Base-by-base conservation (phyloP, 2,329 filamentous ascomycete species). In the Neocucurbitaria cava region DNA sequence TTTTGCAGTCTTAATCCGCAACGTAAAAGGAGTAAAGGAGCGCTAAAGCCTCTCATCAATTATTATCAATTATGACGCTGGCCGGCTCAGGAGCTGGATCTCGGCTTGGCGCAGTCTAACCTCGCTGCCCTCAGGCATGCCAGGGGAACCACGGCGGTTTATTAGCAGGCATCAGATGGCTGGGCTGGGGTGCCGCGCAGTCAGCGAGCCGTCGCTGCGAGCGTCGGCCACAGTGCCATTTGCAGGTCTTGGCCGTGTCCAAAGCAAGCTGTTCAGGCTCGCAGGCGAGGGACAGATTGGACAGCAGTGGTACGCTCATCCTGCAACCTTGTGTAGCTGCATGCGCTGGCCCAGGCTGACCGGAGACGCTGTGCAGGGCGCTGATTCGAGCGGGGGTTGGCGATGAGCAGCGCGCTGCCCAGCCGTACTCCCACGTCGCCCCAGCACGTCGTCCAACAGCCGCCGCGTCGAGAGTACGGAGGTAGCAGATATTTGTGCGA, bases 251-350 rank as follows among this genome's bases (percentile, higher is more conserved):
- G 66, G 66, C 65, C 50, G 48, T 44, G 54, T 56, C 49, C 58
- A 61, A 64, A 71, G 65, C 71, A 73, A 64, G 61, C 61, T 66
- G 64, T 68, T 68, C 65, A 48, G 52, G 56, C 54, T 48, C 52
- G 62, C 49, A 56, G 59, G 59, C 59, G 58, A 57, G 58, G 60
- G 59, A 56, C 47, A 68, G 64, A 73, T 72, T 74, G 71, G 70
- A 67, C 58, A 60, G 66, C 64, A 47, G 65, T 70, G 50, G 58
- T 52, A 63, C 64, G 60, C 61, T 61, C 56, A 59, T 58, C 54
- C 58, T 65, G 68, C 66, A 68, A 65, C 64, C 65, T 62, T 65
- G 65, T 65, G 69, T 71, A 71, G 70, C 69, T 73, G 71, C 70
- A 73, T 72, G 68, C 63, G 69, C 65, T 72, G 71, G 67, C 38